These are phyloP conservation scores for Wallacemonas rigidus DNA, from an alignment of 208 protist species.

Conservation along the genomic window DNA sequence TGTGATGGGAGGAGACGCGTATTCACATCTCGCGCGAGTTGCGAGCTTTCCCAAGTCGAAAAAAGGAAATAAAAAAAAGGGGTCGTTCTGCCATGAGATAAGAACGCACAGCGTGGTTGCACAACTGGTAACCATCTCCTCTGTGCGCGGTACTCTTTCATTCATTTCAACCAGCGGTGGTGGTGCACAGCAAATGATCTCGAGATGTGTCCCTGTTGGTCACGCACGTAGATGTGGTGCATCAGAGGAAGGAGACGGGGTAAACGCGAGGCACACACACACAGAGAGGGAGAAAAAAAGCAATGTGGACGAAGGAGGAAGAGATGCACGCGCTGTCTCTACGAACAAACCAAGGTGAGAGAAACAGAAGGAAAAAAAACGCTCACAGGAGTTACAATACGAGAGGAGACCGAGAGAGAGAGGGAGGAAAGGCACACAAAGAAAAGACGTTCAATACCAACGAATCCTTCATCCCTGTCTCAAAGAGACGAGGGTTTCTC, in stretches of 20 bases:
- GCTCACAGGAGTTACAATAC: neutral
- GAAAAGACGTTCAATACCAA: no score
- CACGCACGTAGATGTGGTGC: neutral
- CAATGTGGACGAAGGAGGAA: neutral
- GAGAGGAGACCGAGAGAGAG: neutral
- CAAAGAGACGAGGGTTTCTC: conserved; percentile 9
- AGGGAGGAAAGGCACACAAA: conserved; percentile 5
- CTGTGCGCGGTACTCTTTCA: no score
- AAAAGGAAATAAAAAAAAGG: no score
- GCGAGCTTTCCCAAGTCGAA: no score
- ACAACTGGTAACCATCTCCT: no score
- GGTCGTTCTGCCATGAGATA: no score
- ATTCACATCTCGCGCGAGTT: no score
- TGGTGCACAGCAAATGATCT: neutral
- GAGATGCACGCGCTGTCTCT: neutral
- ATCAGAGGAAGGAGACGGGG: neutral
- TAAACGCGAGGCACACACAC: neutral
- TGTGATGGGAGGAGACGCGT: no score
- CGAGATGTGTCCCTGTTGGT: neutral
- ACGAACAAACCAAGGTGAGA: neutral
- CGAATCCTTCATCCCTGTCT: neutral
- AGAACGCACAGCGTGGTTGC: no score
- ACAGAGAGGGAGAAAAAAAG: neutral
- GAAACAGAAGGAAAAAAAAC: conserved; percentile 18
- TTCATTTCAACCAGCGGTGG: no score